Percentiles rank a stretch among this genome's conserved stretches.
These are phyloP conservation scores for Sporobolomyces pararoseus DNA, from an alignment of 768 basidiomycete species.

Conservation along the genomic window DNA sequence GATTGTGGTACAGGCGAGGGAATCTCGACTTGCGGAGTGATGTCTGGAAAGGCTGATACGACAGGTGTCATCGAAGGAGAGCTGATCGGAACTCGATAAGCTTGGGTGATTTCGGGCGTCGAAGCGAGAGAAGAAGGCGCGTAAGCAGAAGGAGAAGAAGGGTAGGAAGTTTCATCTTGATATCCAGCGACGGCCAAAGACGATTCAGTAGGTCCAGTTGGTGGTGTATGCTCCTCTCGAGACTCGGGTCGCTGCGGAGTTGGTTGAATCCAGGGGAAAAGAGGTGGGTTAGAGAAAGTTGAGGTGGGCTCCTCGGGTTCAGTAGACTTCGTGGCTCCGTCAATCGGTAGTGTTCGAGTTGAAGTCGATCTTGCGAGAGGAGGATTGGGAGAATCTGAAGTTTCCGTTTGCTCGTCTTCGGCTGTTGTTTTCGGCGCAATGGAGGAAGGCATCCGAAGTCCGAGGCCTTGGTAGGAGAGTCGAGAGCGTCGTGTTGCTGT, in stretches of 20 bases:
- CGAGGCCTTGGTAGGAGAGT: constrained; percentile 19
- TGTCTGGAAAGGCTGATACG: not conserved
- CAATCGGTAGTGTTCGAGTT: too few relatives aligned
- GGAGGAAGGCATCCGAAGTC: constrained; percentile 22
- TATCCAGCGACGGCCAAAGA: not conserved
- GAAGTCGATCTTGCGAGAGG: not conserved
- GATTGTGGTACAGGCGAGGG: too few relatives aligned
- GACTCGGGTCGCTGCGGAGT: not conserved
- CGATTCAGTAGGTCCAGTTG: not conserved
- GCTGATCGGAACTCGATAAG: not conserved
- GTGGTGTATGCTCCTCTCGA: not conserved
- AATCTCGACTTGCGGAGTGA: too few relatives aligned
- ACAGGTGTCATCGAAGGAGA: not conserved
- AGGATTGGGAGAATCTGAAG: not conserved
- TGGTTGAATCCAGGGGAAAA: not conserved
- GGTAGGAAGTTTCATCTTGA: not conserved
- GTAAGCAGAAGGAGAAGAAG: constrained; percentile 3
- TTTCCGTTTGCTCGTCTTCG: not conserved
- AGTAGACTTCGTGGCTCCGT: too few relatives aligned
- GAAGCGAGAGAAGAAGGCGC: not conserved
- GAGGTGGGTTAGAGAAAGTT: not conserved
- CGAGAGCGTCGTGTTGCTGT: constrained; percentile 3
- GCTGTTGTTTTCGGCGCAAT: not conserved
- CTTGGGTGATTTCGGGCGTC: constrained; percentile 8
- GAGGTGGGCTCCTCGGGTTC: too few relatives aligned